Evolutionary conservation across 2,329 filamentous ascomycete genomes (phyloP), one percentile per base, ranked within the genome.

Genomic region (Ceratocystis papillata): DNA sequence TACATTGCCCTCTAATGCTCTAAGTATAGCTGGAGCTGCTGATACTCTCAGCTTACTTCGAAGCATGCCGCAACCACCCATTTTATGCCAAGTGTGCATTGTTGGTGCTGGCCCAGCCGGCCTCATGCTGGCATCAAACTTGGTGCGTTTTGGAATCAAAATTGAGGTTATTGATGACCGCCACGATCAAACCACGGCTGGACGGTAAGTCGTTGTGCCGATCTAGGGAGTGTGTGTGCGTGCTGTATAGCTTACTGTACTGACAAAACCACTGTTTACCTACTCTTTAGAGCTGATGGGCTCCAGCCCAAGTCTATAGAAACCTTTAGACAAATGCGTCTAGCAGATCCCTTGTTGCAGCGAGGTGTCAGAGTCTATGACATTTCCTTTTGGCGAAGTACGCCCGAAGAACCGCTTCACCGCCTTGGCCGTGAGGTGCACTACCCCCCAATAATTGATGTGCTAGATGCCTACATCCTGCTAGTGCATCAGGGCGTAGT

Each of bases 271-370:
- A 17, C 62, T 25, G 60, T 68, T 65, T 44, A 55, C 37, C 30
- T 50, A n/a, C 60, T 25, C 60, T 68, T 66, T 71, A 81, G 80
- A 73, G 87, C 87, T 69, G 88, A 90, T 73, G 87, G 87, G 50
- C 77, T 90, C 64, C 87, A 90, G 71, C 87, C 87, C 57, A 90
- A 90, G 75, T 87, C 87, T 0, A 88, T 91, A 71, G 87, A 90
- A 76, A 90, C 87, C 0, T 82, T 90, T 70, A 82, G 83, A 69
- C 87, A 89, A 75, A 84, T 90, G 78, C 79, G 86, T 44, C 76
- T 90, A n/a, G 85, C 83, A n/a, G 86, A 89, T 69, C 77, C 82
- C 1, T 74, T 90, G 37, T 74, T 90, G 53, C 82, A 83, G 69
- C 81, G 85, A 70, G 87, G 85, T 37, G 87, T 87, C 62, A 83